phyloP scores from a whole-genome alignment of 768 basidiomycete species.

The Strobilomyces dryophilus region DNA sequence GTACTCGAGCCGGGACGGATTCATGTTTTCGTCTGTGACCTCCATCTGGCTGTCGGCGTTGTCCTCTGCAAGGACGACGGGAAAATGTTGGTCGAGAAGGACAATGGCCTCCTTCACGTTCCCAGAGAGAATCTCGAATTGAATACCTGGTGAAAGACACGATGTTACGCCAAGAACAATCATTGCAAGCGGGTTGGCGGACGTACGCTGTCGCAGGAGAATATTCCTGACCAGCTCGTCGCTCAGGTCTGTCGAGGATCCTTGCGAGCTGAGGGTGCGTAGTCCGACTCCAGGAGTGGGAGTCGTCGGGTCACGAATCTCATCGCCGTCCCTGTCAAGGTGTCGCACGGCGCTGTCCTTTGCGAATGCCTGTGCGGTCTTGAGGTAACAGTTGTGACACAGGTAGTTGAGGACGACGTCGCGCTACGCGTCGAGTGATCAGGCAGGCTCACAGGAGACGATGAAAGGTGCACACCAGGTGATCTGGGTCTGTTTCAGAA shows the following conservation, averaged over 20 bases:
- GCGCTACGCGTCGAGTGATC: conserved; percentile 39
- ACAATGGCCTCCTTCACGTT: conserved; percentile 67
- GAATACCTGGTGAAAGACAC: conserved; percentile 51
- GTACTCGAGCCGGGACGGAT: conserved; percentile 42
- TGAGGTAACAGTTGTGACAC: conserved; percentile 67
- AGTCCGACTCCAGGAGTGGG: conserved; percentile 7
- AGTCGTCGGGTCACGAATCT: conserved; percentile 35
- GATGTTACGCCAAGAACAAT: background rate
- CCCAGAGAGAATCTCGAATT: conserved; percentile 66
- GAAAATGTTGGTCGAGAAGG: conserved; percentile 70
- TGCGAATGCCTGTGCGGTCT: conserved; percentile 65
- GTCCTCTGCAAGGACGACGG: conserved; percentile 53
- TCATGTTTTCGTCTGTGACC: conserved; percentile 19
- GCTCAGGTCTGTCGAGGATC: conserved; percentile 25
- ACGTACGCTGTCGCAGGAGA: conserved; percentile 52
- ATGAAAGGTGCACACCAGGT: conserved; percentile 35
- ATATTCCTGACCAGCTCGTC: conserved; percentile 43
- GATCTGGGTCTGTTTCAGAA: conserved; percentile 37
- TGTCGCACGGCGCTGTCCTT: conserved; percentile 58
- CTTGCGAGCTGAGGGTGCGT: conserved; percentile 8
- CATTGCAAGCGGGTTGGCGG: background rate
- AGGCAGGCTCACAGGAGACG: background rate
- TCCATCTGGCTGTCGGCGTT: conserved; percentile 9
- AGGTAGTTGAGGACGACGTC: conserved; percentile 74
- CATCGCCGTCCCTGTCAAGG: conserved; percentile 69